Conservation (phyloP, 352 stramenopile species). For the Phytophthora rubi region DNA sequence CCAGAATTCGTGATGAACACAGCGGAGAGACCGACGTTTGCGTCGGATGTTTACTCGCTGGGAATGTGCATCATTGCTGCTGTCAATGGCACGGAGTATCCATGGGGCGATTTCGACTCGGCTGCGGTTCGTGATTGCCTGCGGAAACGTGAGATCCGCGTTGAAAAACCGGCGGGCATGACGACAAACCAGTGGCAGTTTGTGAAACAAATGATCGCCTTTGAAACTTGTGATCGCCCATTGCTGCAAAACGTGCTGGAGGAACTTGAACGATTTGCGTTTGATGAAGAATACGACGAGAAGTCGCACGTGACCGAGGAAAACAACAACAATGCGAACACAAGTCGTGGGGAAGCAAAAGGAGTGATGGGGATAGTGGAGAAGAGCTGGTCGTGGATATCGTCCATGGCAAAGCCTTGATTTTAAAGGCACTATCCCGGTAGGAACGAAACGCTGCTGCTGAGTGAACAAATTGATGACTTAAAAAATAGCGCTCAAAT, state of each 20-base stretch:
- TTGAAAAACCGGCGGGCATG: not conserved
- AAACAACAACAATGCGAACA: not conserved
- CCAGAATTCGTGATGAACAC: not conserved
- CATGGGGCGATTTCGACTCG: not conserved
- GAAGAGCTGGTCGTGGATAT: not conserved
- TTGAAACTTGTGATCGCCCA: not conserved
- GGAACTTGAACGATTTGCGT: not conserved
- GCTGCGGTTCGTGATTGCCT: not conserved
- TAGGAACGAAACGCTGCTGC: not conserved
- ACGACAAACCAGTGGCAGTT: not conserved
- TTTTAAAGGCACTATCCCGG: not conserved
- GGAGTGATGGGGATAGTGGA: not conserved
- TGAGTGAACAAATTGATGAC: no score
- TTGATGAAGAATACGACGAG: not conserved
- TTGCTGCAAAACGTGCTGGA: not conserved
- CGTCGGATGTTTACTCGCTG: not conserved
- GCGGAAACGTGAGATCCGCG: not conserved
- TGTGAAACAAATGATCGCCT: not conserved
- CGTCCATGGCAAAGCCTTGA: not conserved
- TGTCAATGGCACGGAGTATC: not conserved
- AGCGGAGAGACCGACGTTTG: not conserved
- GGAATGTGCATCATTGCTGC: not conserved
- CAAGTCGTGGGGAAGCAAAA: not conserved
- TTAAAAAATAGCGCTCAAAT: no score
- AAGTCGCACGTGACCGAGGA: not conserved